Conservation (phyloP, 139 green algal genomes). For the Closterium sp. region DNA sequence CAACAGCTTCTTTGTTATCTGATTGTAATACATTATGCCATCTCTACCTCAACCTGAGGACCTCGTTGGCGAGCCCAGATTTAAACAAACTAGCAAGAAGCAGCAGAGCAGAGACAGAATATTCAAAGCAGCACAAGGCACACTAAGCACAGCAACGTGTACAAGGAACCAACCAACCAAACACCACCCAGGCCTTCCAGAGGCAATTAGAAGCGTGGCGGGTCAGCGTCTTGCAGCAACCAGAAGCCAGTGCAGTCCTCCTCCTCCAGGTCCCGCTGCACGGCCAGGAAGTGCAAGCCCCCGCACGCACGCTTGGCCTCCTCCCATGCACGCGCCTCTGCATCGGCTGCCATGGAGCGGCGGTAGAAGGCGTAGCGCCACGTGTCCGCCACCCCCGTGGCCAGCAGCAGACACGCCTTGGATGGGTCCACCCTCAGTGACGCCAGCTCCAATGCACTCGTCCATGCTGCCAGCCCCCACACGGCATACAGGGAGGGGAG, state of each 20-base stretch:
- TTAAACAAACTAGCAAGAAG: background rate
- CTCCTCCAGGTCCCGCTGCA: slow-evolving; percentile 86
- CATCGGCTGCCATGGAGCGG: slow-evolving; percentile 68
- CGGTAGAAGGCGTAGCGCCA: slow-evolving; percentile 86
- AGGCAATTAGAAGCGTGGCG: background rate
- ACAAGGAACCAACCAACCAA: background rate
- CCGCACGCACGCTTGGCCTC: slow-evolving; percentile 74
- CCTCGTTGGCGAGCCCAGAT: background rate
- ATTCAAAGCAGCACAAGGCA: background rate
- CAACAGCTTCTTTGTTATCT: background rate
- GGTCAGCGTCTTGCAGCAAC: slow-evolving; percentile 67
- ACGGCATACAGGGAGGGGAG: background rate
- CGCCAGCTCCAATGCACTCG: slow-evolving; percentile 88
- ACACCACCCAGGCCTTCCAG: background rate
- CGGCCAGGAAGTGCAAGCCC: slow-evolving; percentile 93
- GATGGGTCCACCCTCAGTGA: slow-evolving; percentile 74
- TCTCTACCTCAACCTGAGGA: background rate
- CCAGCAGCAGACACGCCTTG: slow-evolving; percentile 82
- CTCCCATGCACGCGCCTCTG: slow-evolving; percentile 87
- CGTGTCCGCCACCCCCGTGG: slow-evolving; percentile 89
- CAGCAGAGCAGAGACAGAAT: background rate
- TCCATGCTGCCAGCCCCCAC: slow-evolving; percentile 67
- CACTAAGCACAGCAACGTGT: background rate
- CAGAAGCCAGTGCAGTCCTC: slow-evolving; percentile 86
- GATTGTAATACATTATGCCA: background rate